Percentiles rank a stretch among this genome's conserved stretches.
Conservation (phyloP, 495 filamentous ascomycete species). For the Penicillium parvum region DNA sequence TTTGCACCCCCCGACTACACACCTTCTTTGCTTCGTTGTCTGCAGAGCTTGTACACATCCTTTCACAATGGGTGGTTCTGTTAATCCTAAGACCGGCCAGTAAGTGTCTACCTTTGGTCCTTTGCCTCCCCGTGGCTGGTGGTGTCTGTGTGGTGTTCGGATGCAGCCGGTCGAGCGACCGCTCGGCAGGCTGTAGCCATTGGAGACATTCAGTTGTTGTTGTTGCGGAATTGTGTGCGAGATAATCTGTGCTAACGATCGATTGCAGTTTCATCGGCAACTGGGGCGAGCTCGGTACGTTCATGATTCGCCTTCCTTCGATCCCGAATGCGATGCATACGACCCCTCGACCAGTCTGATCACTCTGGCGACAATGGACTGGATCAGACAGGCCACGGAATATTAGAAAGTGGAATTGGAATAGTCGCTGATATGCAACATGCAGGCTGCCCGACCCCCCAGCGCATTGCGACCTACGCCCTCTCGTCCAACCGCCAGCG, state of each 20-base stretch:
- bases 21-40: conserved; percentile 15
- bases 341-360: not conserved
- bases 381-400: too few relatives aligned
- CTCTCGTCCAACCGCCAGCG: conserved; percentile 62
- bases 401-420: not conserved
- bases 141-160: conserved; percentile 14
- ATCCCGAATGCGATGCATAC: conserved; percentile 12
- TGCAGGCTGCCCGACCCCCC: conserved; percentile 47
- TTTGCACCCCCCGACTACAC: conserved; percentile 18
- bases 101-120: conserved; percentile 47
- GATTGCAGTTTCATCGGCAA: conserved; percentile 69
- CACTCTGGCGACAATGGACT: too few relatives aligned
- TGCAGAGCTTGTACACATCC: conserved; percentile 8
- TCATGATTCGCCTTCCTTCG: conserved; percentile 12
- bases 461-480: conserved; percentile 61
- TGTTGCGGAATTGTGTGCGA: not conserved
- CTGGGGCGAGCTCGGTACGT: conserved; percentile 86
- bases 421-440: not conserved
- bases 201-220: not conserved
- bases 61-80: conserved; percentile 62
- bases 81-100: conserved; percentile 65
- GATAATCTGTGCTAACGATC: conserved; percentile 18
- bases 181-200: not conserved
- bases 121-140: conserved; percentile 3
- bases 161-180: conserved; percentile 19